These are phyloP conservation scores for Beauveria rudraprayagi DNA, from an alignment of 2,329 filamentous ascomycete species.

Conservation along the genomic window DNA sequence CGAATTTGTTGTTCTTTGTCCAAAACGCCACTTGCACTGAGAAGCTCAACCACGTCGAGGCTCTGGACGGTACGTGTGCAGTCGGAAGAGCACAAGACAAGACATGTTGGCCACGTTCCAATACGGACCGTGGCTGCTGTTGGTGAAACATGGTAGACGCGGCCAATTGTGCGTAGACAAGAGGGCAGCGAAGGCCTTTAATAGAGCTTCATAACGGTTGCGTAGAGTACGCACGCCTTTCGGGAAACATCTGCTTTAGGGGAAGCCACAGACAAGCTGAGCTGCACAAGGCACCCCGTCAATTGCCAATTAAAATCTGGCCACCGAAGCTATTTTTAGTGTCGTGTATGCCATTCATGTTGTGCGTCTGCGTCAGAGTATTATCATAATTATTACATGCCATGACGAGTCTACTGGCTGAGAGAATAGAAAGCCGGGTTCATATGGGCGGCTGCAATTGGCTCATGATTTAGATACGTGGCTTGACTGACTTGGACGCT, in stretches of 20 bases:
- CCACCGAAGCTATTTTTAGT: too few species aligned
- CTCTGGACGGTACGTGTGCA: background rate
- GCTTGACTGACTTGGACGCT: slow-evolving; percentile 15
- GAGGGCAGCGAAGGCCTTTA: background rate
- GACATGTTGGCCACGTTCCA: background rate
- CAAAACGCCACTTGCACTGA: background rate
- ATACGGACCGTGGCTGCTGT: slow-evolving; percentile 1
- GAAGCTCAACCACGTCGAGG: background rate
- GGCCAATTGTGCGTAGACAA: background rate
- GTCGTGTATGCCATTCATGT: too few species aligned
- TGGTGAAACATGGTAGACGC: background rate
- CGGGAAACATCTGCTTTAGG: too few species aligned
- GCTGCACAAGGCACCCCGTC: too few species aligned
- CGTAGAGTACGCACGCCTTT: background rate
- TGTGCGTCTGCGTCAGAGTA: too few species aligned
- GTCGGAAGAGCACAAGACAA: background rate
- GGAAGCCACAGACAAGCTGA: too few species aligned
- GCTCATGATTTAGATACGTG: slow-evolving; percentile 45
- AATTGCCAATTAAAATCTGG: too few species aligned
- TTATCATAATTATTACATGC: background rate
- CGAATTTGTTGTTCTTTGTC: background rate
- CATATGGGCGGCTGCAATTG: background rate
- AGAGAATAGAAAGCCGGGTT: background rate
- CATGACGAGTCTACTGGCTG: background rate
- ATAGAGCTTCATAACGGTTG: background rate